A percentile compares a stretch with the other conserved stretches of the same genome.
These are phyloP conservation scores for Arthrobotrys musiformis DNA, from an alignment of 2,329 filamentous ascomycete genomes.

Conservation along the genomic window DNA sequence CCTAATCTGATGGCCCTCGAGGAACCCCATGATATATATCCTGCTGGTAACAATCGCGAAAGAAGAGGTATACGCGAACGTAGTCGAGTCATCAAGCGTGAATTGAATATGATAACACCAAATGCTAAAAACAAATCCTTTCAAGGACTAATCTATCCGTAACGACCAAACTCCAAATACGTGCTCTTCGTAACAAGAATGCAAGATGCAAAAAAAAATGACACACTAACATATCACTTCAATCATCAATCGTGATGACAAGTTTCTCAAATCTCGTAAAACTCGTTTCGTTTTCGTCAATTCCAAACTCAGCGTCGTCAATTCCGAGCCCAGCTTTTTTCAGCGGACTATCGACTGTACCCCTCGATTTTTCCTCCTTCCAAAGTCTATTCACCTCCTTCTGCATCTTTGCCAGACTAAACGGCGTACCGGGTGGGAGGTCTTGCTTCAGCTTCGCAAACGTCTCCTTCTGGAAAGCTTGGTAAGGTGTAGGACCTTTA, in stretches of 20 bases:
- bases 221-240: background rate
- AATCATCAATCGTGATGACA: constrained; percentile 47
- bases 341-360: too few species aligned
- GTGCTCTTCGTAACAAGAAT: background rate
- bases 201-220: background rate
- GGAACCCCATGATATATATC: too few species aligned
- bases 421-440: constrained; percentile 41
- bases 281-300: background rate
- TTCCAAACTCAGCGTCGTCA: background rate
- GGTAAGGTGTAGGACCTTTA: constrained; percentile 38
- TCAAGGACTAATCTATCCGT: background rate
- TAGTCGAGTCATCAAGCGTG: background rate
- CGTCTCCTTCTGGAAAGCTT: constrained; percentile 45
- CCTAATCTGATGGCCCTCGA: too few species aligned
- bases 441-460: constrained; percentile 46
- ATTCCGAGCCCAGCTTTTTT: background rate
- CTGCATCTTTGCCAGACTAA: constrained; percentile 37
- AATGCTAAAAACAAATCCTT: background rate
- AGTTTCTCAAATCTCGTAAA: constrained; percentile 27
- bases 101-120: background rate
- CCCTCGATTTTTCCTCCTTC: constrained; percentile 31
- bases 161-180: background rate
- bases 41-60: too few species aligned
- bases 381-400: constrained; percentile 40
- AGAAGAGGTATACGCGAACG: background rate